phyloP scores from a whole-genome alignment of 768 basidiomycete genomes.

The Trametes sanguinea region DNA sequence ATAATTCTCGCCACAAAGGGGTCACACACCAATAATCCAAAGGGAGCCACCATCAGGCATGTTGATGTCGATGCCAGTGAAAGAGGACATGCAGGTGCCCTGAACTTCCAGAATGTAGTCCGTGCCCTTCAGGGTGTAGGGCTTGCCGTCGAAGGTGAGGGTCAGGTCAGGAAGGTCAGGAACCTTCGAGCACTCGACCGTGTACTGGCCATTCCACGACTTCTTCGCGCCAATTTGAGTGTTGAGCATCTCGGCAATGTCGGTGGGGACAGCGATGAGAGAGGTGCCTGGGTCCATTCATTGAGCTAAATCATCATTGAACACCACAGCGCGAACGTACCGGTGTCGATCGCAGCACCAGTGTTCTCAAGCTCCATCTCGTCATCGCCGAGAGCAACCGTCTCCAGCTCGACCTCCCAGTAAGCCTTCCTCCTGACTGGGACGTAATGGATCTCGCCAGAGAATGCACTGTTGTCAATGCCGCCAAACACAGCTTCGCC shows the following conservation, averaged over 20 bases:
- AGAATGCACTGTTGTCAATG: slow-evolving; percentile 75
- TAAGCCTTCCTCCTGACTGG: slow-evolving; percentile 95
- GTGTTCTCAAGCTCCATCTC: slow-evolving; percentile 89
- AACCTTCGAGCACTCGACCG: slow-evolving; percentile 85
- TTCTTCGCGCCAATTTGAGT: slow-evolving; percentile 91
- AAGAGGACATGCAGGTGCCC: slow-evolving; percentile 92
- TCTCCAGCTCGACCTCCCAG: slow-evolving; percentile 96
- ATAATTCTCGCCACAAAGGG: too few relatives aligned
- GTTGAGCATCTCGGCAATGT: slow-evolving; percentile 98
- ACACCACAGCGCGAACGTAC: slow-evolving; percentile 35
- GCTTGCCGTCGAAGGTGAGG: slow-evolving; percentile 80
- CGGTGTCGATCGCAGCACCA: slow-evolving; percentile 90
- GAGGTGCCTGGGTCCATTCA: slow-evolving; percentile 66
- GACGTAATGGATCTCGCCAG: slow-evolving; percentile 80
- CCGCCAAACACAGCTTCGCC: slow-evolving; percentile 94
- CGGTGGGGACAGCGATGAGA: slow-evolving; percentile 89
- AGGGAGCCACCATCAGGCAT: slow-evolving; percentile 68
- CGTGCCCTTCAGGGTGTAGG: slow-evolving; percentile 74
- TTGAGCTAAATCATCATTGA: too few relatives aligned
- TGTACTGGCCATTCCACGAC: slow-evolving; percentile 96
- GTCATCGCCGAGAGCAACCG: slow-evolving; percentile 83
- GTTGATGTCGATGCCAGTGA: slow-evolving; percentile 90
- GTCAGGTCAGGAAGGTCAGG: slow-evolving; percentile 80
- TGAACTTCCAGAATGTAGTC: slow-evolving; percentile 92
- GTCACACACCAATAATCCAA: slow-evolving; percentile 83